Evolutionary conservation across 2,329 filamentous ascomycete genomes (phyloP).

Genomic region (Thermothelomyces thermophilus): DNA sequence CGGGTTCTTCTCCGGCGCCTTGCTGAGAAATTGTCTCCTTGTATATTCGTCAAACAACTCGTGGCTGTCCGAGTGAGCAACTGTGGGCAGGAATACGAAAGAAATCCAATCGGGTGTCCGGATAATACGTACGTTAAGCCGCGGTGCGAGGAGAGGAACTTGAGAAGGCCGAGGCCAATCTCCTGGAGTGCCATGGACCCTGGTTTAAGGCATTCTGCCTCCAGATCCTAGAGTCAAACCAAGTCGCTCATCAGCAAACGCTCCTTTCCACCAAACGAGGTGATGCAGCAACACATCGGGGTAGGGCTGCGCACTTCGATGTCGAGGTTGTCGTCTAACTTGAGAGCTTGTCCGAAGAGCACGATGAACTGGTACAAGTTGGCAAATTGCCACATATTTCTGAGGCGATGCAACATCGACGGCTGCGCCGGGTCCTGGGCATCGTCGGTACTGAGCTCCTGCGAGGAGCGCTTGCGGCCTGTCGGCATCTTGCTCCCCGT

Average conservation of each 20-base stretch:
- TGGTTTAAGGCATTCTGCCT: slow-evolving; percentile 79
- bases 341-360: slow-evolving; percentile 81
- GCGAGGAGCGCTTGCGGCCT: slow-evolving; percentile 42
- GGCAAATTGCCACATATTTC: slow-evolving; percentile 94
- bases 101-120: too few relatives aligned
- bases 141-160: slow-evolving; percentile 89
- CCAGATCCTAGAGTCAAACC: slow-evolving; percentile 71
- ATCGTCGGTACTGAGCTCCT: slow-evolving; percentile 36
- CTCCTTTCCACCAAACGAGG: background rate
- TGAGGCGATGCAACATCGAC: slow-evolving; percentile 57
- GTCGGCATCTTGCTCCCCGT: slow-evolving; percentile 34
- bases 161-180: slow-evolving; percentile 80
- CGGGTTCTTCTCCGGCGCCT: slow-evolving; percentile 71
- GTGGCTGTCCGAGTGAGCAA: slow-evolving; percentile 45
- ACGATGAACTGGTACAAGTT: slow-evolving; percentile 90
- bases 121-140: slow-evolving; percentile 70
- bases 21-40: slow-evolving; percentile 78
- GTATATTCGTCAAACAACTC: slow-evolving; percentile 93
- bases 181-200: slow-evolving; percentile 68
- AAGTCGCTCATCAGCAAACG: slow-evolving; percentile 8
- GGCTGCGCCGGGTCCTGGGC: slow-evolving; percentile 26
- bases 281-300: background rate
- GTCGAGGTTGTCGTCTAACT: slow-evolving; percentile 81
- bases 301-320: slow-evolving; percentile 61
- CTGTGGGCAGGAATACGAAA: background rate